Conservation (phyloP, 2,329 filamentous ascomycete species). For the Alternaria ventricosa region DNA sequence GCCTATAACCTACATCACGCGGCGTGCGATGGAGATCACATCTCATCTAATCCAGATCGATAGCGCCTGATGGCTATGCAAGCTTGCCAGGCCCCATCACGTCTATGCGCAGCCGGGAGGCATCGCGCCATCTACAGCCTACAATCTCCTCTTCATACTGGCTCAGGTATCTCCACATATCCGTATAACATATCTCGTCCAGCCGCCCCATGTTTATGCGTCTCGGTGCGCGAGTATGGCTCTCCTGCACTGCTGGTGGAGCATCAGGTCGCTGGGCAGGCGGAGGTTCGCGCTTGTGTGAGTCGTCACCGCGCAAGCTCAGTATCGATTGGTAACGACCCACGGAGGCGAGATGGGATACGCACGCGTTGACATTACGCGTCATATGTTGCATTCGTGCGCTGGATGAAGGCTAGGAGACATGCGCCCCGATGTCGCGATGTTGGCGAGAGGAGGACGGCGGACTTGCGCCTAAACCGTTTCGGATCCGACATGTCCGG, state of each 20-base stretch:
- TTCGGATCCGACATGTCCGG: neutral
- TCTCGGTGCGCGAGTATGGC: neutral
- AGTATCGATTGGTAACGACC: neutral
- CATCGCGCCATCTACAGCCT: neutral
- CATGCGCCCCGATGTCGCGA: neutral
- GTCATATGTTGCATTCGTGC: neutral
- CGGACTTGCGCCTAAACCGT: neutral
- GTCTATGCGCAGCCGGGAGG: neutral
- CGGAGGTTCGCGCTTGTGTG: neutral
- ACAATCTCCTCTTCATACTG: neutral
- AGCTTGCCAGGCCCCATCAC: too few species aligned
- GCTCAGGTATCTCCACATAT: neutral
- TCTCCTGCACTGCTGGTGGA: neutral
- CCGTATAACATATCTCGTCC: neutral
- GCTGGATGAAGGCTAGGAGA: neutral
- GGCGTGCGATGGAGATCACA: neutral
- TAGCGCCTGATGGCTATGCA: neutral
- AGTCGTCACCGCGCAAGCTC: neutral
- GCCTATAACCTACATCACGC: neutral
- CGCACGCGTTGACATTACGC: neutral
- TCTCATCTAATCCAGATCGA: neutral
- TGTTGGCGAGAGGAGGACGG: neutral
- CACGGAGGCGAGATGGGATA: neutral
- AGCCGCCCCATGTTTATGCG: neutral
- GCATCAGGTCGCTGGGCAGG: neutral